Conservation (phyloP, 495 filamentous ascomycete species). For the Tuber melanosporum region DNA sequence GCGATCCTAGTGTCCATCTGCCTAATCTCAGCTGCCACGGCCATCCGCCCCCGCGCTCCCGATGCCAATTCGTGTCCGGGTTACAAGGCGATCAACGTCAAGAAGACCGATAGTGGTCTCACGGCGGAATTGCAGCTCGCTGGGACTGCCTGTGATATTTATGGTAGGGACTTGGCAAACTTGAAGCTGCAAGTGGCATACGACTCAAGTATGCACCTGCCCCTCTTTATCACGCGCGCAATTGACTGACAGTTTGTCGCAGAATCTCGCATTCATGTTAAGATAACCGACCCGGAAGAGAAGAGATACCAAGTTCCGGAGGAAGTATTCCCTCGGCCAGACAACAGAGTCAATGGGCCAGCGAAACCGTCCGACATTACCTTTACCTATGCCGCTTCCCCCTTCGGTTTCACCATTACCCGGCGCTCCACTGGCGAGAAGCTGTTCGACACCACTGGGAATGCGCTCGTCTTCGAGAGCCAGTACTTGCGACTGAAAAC, state of each 20-base stretch:
- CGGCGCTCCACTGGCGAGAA: constrained; percentile 58
- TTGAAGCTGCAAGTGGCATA: constrained; percentile 67
- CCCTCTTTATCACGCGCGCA: neutral
- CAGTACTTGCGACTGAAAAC: constrained; percentile 71
- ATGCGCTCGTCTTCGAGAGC: constrained; percentile 66
- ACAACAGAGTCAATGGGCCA: constrained; percentile 32
- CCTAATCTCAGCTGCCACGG: constrained; percentile 14
- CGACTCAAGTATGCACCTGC: constrained; percentile 56
- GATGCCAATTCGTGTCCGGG: constrained; percentile 55
- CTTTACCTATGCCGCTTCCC: constrained; percentile 59
- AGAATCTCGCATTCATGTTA: constrained; percentile 74
- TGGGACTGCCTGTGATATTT: constrained; percentile 62
- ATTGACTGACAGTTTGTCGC: constrained; percentile 12
- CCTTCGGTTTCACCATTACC: constrained; percentile 71
- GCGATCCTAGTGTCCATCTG: constrained; percentile 19
- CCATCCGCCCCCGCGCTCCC: constrained; percentile 5
- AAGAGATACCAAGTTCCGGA: constrained; percentile 73
- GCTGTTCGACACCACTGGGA: constrained; percentile 71
- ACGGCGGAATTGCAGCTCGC: constrained; percentile 63
- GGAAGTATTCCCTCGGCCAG: constrained; percentile 61
- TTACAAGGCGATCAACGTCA: constrained; percentile 62
- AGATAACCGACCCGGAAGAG: constrained; percentile 70
- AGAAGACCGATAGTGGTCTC: constrained; percentile 48
- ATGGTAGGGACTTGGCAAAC: constrained; percentile 60
- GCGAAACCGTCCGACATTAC: constrained; percentile 50